Conservation (phyloP, 2,329 filamentous ascomycete genomes). For the Fusarium acutatum region DNA sequence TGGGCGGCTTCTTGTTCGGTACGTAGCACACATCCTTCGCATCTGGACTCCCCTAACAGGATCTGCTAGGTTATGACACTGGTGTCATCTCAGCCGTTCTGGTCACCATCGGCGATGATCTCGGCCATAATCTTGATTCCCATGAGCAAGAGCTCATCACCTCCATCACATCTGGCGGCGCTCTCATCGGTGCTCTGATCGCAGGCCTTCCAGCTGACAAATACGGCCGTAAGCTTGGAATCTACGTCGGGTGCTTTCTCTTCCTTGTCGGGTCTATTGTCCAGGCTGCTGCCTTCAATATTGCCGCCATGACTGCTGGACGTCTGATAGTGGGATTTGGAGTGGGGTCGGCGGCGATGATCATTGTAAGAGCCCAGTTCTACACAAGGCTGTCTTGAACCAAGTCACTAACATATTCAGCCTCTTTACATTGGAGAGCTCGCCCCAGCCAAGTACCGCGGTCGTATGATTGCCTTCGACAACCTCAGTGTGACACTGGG, state of each 20-base stretch:
- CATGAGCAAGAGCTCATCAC: constrained; percentile 61
- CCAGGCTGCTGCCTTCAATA: constrained; percentile 39
- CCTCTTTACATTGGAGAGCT: constrained; percentile 59
- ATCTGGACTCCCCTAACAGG: accelerated
- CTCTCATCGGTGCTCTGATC: constrained; percentile 40
- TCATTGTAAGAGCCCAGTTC: constrained; percentile 36
- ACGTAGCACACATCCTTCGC: accelerated
- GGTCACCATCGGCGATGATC: constrained; percentile 36
- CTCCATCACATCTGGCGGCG: constrained; percentile 56
- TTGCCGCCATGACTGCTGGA: constrained; percentile 42
- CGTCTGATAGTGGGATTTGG: constrained; percentile 59
- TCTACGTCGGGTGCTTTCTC: constrained; percentile 40
- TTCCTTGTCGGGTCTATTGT: constrained; percentile 38
- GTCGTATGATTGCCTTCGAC: constrained; percentile 59
- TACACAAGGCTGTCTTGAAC: accelerated
- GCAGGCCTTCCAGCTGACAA: constrained; percentile 39
- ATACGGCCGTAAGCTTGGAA: constrained; percentile 42
- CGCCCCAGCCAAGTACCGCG: constrained; percentile 58
- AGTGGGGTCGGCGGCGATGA: constrained; percentile 57
- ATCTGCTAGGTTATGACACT: constrained; percentile 38
- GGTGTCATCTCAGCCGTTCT: constrained; percentile 50
- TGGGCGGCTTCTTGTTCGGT: constrained; percentile 51
- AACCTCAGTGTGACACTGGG: constrained; percentile 56
- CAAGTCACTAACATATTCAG: background rate
- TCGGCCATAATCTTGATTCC: constrained; percentile 51